A percentile compares a stretch with the other conserved stretches of the same genome.
phyloP scores from a whole-genome alignment of 768 basidiomycete genomes.

The Leccinellum luteum region DNA sequence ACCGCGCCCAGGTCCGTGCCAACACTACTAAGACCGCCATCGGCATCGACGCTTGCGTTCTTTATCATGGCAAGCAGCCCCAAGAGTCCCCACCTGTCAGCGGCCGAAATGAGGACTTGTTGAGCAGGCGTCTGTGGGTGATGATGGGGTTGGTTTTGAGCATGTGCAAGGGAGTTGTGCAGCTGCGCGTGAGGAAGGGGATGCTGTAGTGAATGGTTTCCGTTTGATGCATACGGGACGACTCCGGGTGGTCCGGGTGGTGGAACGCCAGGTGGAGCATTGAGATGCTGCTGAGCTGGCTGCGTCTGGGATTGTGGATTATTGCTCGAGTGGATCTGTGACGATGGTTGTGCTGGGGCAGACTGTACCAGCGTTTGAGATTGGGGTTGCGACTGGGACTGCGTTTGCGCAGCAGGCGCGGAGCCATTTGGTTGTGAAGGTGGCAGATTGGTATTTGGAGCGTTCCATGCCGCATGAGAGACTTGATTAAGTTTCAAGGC shows the following conservation, averaged over 20 bases:
- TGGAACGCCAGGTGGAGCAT: slow-evolving; percentile 50
- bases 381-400: slow-evolving; percentile 25
- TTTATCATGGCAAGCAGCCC: slow-evolving; percentile 86
- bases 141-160: slow-evolving; percentile 37
- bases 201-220: slow-evolving; percentile 33
- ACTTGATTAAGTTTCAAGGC: slow-evolving; percentile 63
- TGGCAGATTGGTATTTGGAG: slow-evolving; percentile 47
- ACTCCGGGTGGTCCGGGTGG: slow-evolving; percentile 38
- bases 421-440: slow-evolving; percentile 30
- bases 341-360: slow-evolving; percentile 22
- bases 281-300: slow-evolving; percentile 45
- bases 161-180: slow-evolving; percentile 28
- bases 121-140: slow-evolving; percentile 88
- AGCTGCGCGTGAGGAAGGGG: slow-evolving; percentile 36
- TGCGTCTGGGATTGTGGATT: slow-evolving; percentile 30
- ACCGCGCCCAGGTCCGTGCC: slow-evolving; percentile 91
- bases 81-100: slow-evolving; percentile 92
- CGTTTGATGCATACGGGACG: slow-evolving; percentile 37
- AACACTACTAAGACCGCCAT: slow-evolving; percentile 77
- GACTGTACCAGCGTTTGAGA: slow-evolving; percentile 17
- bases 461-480: slow-evolving; percentile 64
- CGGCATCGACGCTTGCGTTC: slow-evolving; percentile 70
- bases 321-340: slow-evolving; percentile 35
- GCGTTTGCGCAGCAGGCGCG: slow-evolving; percentile 19
- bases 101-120: slow-evolving; percentile 88